phyloP scores from a whole-genome alignment of 805 yeast genomes.

The Saccharomycopsis fermentans region DNA sequence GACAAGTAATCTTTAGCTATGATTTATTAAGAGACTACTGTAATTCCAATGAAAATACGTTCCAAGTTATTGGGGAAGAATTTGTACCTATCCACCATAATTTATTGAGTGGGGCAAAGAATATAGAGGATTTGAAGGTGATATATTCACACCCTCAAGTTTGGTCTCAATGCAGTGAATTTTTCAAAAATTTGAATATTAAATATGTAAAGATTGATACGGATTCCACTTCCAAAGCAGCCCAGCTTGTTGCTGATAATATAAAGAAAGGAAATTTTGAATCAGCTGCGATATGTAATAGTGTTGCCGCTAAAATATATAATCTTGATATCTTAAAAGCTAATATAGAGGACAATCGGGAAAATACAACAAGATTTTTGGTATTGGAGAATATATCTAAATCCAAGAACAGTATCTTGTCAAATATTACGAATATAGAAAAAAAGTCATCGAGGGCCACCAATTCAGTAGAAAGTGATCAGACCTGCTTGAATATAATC shows the following conservation, averaged over 20 bases:
- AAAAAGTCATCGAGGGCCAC: background rate
- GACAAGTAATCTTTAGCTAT: constrained; percentile 80
- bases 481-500: background rate
- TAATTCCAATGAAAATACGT: constrained; percentile 23
- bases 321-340: constrained; percentile 42
- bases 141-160: constrained; percentile 95
- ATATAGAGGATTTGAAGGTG: constrained; percentile 36
- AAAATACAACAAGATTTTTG: constrained; percentile 81
- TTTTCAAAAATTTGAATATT: constrained; percentile 32
- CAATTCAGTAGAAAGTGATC: background rate
- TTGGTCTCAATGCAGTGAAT: constrained; percentile 81
- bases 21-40: constrained; percentile 68
- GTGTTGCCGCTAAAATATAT: constrained; percentile 53
- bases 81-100: constrained; percentile 78
- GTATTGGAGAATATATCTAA: constrained; percentile 38
- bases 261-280: constrained; percentile 26
- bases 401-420: background rate
- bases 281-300: constrained; percentile 65
- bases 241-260: constrained; percentile 41
- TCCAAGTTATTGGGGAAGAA: constrained; percentile 64
- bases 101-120: constrained; percentile 40
- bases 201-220: constrained; percentile 48
- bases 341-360: constrained; percentile 60
- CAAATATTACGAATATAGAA: constrained; percentile 15
- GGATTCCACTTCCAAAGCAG: constrained; percentile 80